Evolutionary conservation across 306 rosid genomes (phyloP).

Genomic region (Gastrolobium villosum): DNA sequence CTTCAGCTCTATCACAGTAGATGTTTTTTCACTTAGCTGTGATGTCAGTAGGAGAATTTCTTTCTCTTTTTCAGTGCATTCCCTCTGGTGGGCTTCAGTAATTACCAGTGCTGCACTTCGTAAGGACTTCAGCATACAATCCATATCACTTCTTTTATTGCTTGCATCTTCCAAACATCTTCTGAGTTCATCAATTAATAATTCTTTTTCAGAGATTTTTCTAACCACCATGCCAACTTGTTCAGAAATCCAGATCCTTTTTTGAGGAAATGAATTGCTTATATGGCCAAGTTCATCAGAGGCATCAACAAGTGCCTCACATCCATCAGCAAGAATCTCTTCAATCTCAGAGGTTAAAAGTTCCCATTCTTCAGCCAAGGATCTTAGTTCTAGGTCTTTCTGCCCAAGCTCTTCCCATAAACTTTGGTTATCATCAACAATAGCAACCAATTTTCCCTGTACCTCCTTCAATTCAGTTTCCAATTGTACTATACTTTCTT

Average conservation of each 20-base stretch:
- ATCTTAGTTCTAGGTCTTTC: slow-evolving; percentile 63
- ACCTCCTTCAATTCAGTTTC: slow-evolving; percentile 73
- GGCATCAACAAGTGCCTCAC: slow-evolving; percentile 73
- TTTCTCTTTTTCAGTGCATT: slow-evolving; percentile 67
- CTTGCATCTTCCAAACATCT: slow-evolving; percentile 88
- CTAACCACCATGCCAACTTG: slow-evolving; percentile 74
- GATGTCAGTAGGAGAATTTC: slow-evolving; percentile 64
- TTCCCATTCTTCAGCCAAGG: slow-evolving; percentile 78
- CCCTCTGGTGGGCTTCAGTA: slow-evolving; percentile 90
- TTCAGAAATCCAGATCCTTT: slow-evolving; percentile 95
- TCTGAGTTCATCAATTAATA: slow-evolving; percentile 79
- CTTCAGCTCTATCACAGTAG: slow-evolving; percentile 57
- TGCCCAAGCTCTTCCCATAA: slow-evolving; percentile 65
- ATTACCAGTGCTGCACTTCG: slow-evolving; percentile 85
- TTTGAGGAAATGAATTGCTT: slow-evolving; percentile 79
- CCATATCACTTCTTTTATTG: slow-evolving; percentile 83
- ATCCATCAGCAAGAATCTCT: slow-evolving; percentile 79
- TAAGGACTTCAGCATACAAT: slow-evolving; percentile 88
- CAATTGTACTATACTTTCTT: slow-evolving; percentile 56
- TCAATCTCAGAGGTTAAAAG: slow-evolving; percentile 79
- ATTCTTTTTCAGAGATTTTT: slow-evolving; percentile 80
- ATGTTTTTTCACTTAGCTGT: slow-evolving; percentile 61
- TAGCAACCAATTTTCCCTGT: slow-evolving; percentile 58
- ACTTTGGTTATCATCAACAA: slow-evolving; percentile 61
- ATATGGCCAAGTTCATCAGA: slow-evolving; percentile 70